Conservation (phyloP, 176 grass and related monocot genomes). For the Leersia perrieri region DNA sequence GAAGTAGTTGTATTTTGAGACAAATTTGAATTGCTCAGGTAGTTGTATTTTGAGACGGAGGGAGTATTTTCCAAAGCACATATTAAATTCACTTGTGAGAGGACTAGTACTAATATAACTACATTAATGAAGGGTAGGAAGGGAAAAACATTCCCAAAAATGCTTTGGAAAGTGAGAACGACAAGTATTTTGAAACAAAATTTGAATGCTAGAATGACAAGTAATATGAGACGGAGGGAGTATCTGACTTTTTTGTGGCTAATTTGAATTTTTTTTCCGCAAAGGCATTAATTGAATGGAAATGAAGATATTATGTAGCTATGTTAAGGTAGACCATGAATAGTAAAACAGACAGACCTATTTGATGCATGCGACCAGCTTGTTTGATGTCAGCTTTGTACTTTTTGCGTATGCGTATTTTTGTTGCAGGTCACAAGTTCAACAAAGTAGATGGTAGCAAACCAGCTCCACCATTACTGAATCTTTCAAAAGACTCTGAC, state of each 20-base stretch:
- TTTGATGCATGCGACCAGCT: conserved; percentile 7
- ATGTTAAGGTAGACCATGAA: background rate
- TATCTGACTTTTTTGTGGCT: background rate
- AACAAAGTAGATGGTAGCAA: conserved; percentile 89
- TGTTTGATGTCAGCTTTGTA: conserved; percentile 19
- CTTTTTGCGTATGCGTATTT: background rate
- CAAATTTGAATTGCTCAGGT: too few relatives aligned
- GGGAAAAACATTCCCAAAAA: too few relatives aligned
- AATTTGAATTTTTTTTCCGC: background rate
- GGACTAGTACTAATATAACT: too few relatives aligned
- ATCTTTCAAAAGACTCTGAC: conserved; percentile 87
- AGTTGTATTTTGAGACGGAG: too few relatives aligned
- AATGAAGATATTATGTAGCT: background rate
- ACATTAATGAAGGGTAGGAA: too few relatives aligned
- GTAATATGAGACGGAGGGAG: too few relatives aligned
- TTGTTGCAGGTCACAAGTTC: conserved; percentile 79
- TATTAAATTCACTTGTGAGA: too few relatives aligned
- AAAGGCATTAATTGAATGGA: background rate
- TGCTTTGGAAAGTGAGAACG: too few relatives aligned
- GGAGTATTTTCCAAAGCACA: too few relatives aligned
- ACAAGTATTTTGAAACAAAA: too few relatives aligned
- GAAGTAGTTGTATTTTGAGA: too few relatives aligned
- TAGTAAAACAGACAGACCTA: background rate
- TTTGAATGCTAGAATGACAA: too few relatives aligned
- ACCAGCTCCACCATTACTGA: conserved; percentile 78